phyloP scores from a whole-genome alignment of 2,329 filamentous ascomycete species.

The Shiraia sp. region DNA sequence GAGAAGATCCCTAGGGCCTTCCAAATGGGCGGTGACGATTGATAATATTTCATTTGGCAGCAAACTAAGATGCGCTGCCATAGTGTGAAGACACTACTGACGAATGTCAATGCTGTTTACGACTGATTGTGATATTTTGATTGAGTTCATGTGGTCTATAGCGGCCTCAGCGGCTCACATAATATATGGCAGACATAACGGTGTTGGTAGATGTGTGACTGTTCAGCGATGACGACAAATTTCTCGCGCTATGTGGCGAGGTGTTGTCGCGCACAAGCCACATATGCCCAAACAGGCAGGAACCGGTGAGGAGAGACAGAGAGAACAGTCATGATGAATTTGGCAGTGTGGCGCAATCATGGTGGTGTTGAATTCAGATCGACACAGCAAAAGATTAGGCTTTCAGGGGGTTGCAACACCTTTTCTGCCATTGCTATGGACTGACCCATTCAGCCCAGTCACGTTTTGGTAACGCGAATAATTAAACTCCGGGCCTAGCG shows the following conservation, averaged over 20 bases:
- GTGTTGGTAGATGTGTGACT: slow-evolving; percentile 12
- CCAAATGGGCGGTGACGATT: slow-evolving; percentile 33
- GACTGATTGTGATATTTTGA: neutral
- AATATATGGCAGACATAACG: slow-evolving; percentile 7
- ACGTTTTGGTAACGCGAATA: slow-evolving; percentile 1
- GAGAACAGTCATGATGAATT: neutral
- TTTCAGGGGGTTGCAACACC: no score
- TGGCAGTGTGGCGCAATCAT: no score
- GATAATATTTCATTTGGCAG: slow-evolving; percentile 42
- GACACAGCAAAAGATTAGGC: no score
- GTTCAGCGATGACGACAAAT: slow-evolving; percentile 24
- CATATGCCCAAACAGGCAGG: neutral
- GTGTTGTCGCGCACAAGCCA: slow-evolving; percentile 10
- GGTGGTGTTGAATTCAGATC: no score
- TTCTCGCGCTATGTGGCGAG: slow-evolving; percentile 4
- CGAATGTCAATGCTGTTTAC: no score
- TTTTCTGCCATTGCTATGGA: no score
- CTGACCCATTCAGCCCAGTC: neutral
- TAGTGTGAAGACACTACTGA: neutral
- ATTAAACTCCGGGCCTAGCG: no score
- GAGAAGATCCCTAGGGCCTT: slow-evolving; percentile 30
- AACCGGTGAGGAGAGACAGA: neutral
- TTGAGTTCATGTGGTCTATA: neutral
- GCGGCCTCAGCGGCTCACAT: neutral
- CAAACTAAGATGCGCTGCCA: slow-evolving; percentile 24